Evolutionary conservation across 768 basidiomycete species (phyloP).

Genomic region (Obba rivulosa): DNA sequence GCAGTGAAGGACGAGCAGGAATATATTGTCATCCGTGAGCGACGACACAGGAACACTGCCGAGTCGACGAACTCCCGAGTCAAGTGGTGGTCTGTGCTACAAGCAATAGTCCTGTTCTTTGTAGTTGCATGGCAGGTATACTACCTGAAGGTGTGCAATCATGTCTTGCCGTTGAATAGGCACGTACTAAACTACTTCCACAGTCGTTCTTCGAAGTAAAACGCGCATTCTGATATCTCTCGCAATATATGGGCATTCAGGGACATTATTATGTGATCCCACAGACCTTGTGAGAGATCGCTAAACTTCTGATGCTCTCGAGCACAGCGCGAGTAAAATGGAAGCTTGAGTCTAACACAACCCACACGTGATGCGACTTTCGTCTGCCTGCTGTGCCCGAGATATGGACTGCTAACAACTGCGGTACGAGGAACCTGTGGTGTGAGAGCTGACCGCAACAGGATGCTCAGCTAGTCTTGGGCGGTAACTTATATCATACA

Average conservation of each 20-base stretch:
- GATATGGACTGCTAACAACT: no score
- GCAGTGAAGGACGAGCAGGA: constrained; percentile 98
- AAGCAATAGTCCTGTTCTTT: constrained; percentile 78
- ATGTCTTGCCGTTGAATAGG: constrained; percentile 3
- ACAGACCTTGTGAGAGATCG: not conserved
- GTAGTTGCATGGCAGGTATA: constrained; percentile 98
- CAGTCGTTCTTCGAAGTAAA: constrained; percentile 91
- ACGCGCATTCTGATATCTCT: constrained; percentile 59
- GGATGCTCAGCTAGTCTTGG: no score
- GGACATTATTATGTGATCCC: not conserved
- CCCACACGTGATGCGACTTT: no score
- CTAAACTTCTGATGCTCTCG: no score
- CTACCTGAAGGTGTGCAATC: constrained; percentile 73
- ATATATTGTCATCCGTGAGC: constrained; percentile 93
- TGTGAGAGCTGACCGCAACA: no score
- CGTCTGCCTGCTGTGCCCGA: no score
- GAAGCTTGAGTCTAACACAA: no score
- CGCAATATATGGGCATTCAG: no score
- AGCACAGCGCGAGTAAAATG: no score
- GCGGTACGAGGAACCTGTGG: no score
- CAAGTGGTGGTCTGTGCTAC: constrained; percentile 98
- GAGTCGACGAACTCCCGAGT: constrained; percentile 92
- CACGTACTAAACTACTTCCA: constrained; percentile 9
- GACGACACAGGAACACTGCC: constrained; percentile 89
- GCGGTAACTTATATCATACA: no score